A percentile compares a stretch with the other conserved stretches of the same genome.
Evolutionary conservation across 1,284 basidiomycete genomes (phyloP).

Genomic region (Exobasidium rhododendri): DNA sequence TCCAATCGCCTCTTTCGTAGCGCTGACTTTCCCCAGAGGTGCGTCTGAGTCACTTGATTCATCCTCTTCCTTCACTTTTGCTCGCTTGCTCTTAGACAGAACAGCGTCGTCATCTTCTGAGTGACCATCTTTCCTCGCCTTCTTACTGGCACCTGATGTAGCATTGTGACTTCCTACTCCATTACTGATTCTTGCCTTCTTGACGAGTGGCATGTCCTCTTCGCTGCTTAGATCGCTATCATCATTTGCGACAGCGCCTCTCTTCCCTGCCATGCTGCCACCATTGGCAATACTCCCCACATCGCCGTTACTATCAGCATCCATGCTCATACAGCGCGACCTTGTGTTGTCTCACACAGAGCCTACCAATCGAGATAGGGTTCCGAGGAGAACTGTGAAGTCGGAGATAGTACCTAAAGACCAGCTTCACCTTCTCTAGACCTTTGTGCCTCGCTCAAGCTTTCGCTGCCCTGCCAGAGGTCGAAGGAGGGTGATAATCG

Average conservation of each 20-base stretch:
- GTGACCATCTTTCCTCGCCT: neutral
- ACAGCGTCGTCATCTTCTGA: neutral
- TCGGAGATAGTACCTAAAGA: too few relatives aligned
- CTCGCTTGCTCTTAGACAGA: neutral
- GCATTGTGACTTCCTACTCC: neutral
- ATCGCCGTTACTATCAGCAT: neutral
- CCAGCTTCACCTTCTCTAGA: too few relatives aligned
- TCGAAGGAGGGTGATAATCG: too few relatives aligned
- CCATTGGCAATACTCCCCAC: neutral
- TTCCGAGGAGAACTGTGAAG: too few relatives aligned
- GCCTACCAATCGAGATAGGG: too few relatives aligned
- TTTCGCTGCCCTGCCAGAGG: too few relatives aligned
- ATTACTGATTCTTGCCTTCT: neutral
- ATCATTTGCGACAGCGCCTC: neutral
- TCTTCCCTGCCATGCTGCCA: neutral
- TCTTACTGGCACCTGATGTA: neutral
- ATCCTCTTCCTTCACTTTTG: conserved; percentile 4
- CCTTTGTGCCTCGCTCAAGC: too few relatives aligned
- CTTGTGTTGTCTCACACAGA: too few relatives aligned
- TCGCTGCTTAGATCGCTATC: conserved; percentile 3
- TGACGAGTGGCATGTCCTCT: conserved; percentile 9
- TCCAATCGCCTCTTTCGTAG: conserved; percentile 52
- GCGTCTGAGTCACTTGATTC: conserved; percentile 23
- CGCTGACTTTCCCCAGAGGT: conserved; percentile 19
- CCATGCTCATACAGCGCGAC: neutral